phyloP scores from a whole-genome alignment of 257 asterid species.

The Capsicum pubescens region DNA sequence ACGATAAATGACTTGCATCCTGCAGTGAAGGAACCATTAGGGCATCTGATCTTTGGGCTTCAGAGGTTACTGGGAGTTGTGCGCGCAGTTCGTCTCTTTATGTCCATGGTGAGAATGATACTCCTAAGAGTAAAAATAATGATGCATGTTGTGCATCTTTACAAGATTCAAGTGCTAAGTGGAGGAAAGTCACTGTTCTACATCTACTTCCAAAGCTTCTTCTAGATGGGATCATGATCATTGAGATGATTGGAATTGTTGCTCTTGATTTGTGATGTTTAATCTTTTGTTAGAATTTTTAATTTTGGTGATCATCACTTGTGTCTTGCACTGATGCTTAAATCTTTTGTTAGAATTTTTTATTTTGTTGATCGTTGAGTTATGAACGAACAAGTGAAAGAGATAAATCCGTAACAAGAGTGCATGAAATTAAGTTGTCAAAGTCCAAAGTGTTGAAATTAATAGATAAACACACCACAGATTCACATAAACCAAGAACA shows the following conservation, averaged over 20 bases:
- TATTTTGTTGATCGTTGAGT: no score
- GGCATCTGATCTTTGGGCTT: conserved; percentile 81
- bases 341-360: no score
- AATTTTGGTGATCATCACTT: no score
- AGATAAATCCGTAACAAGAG: no score
- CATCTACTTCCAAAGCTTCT: conserved; percentile 41
- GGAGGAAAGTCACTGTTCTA: conserved; percentile 67
- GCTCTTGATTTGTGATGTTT: conserved; percentile 55
- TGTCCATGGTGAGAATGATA: conserved; percentile 73
- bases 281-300: no score
- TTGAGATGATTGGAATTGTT: conserved; percentile 72
- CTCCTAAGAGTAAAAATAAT: conserved; percentile 51
- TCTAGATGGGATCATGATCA: conserved; percentile 52
- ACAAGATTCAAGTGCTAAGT: conserved; percentile 64
- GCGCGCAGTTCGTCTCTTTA: conserved; percentile 90
- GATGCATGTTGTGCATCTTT: conserved; percentile 42
- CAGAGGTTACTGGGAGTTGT: conserved; percentile 96
- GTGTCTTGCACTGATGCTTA: no score
- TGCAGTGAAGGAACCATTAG: conserved; percentile 53
- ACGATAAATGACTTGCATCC: no score
- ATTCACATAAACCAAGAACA: no score
- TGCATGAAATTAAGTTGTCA: no score
- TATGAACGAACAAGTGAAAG: no score
- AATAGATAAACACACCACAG: no score
- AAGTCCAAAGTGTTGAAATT: no score